Base-by-base conservation (phyloP, 768 basidiomycete species). In the Suillus clintonianus region DNA sequence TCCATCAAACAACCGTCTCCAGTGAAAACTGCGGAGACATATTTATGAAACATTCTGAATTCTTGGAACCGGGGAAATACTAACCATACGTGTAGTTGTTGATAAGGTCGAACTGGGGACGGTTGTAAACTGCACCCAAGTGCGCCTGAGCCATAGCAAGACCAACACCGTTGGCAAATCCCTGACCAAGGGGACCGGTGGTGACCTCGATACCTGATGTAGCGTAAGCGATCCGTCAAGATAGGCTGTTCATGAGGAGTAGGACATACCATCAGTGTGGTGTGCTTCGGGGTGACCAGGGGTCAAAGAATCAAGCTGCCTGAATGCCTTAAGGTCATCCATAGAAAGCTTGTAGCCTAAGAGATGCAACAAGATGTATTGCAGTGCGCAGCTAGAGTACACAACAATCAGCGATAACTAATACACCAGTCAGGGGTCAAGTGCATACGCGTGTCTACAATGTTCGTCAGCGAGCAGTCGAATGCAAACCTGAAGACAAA, bases 1-100 rank as follows among this genome's bases (percentile, higher is more conserved):
- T 98, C 96, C 91, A 96, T 95, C 60, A 98, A 83, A 80, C 96
- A 98, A 53, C 96, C 96, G 78, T 98, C 96, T 71, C 96, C 96
- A 64, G 86, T 84, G 82, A 97, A 97, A 59, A 91, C 93, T 93
- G 65, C 22, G 59, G 56, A 62, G 60, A 9, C 64, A 55, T 24
- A 58, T 63, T 57, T 60, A 62, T 59, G 39, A 57, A 11, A 36
- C n/a, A 57, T 24, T 39, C 50, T 22, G 42, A 53, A 62, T 59
- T 58, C 60, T 57, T 42, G 13, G 36, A 60, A 19, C 15, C 37
- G 50, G 15, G 36, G 58, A 61, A 54, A n/a, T 3, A 57, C 76
- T 59, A 68, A 92, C 94, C 90, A 76, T 94, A 98, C 63, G 93
- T 95, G 77, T 87, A 89, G 81, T 95, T 95, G 78, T 89, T 87